Evolutionary conservation across 345 rosid genomes (phyloP).

Genomic region (Eucalyptus virginea): DNA sequence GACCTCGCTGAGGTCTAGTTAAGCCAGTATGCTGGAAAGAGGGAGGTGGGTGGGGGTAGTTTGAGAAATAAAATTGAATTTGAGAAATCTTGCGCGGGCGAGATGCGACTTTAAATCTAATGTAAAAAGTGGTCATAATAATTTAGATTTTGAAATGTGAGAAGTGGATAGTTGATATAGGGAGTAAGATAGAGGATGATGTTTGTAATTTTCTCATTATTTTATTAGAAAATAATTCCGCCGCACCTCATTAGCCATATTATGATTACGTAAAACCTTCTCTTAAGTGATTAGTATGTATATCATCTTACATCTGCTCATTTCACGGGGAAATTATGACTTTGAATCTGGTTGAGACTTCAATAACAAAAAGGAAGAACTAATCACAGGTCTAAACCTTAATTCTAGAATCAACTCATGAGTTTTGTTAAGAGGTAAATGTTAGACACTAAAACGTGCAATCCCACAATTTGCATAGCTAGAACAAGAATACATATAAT

Average conservation of each 20-base stretch:
- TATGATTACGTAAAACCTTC: neutral
- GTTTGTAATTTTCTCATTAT: neutral
- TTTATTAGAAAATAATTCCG: neutral
- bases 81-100: neutral
- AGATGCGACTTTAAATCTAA: neutral
- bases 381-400: neutral
- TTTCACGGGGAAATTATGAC: neutral
- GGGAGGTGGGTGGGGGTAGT: neutral
- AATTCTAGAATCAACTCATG: neutral
- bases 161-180: neutral
- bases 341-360: neutral
- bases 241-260: neutral
- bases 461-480: too few relatives aligned
- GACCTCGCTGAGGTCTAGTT: neutral
- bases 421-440: neutral
- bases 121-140: neutral
- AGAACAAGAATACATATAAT: too few relatives aligned
- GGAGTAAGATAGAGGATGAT: neutral
- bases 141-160: neutral
- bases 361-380: neutral
- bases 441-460: too few relatives aligned
- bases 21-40: neutral
- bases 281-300: neutral
- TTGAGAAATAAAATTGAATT: neutral
- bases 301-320: neutral